Base-by-base conservation (phyloP, 1,284 basidiomycete genomes). In the Moesziomyces antarcticus region DNA sequence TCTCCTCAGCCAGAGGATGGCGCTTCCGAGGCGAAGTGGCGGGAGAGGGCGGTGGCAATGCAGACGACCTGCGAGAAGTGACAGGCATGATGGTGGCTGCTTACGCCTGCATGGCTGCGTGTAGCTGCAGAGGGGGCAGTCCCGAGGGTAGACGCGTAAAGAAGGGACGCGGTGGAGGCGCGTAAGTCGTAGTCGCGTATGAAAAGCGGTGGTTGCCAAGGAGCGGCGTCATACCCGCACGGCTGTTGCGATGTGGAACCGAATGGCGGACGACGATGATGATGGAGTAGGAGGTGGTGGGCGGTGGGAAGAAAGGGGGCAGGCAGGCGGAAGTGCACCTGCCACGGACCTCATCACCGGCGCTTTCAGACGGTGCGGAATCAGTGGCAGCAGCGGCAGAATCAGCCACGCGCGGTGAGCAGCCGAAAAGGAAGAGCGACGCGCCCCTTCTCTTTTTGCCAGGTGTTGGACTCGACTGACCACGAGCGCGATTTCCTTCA, bases 1-100 rank as follows among this genome's bases (percentile, higher is more conserved):
- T 68, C 44, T 62, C 56, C 25, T 68, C 66, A 4, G 48, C 48
- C 1, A 68, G 48, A n/a, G 48, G 37, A 40, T 40, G 37, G 18
- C 37, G 37, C 37, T 18, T 11, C 6, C 37, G 37, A 16, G 14
- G 37, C 14, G 18, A 14, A 1, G 11, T 40, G 37, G 16, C 6
- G 18, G 37, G 37, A 40, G 37, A 18, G 4, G 3, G 37, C 6
- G 14, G 5, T 16, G 37, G 37, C 37, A 40, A 18, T 18, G 37
- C 37, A 16, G 37, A 40, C 16, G 37, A 40, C n/a, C 16, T 40
- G 37, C 37, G 37, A 16, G 37, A 40, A 11, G 13, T 18, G 1
- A 6, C 4, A 14, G 18, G 16, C 37, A 40, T 40, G 37, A 7
- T 40, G 37, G 18, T 40, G 37, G 37, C 13, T 6, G 37, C 13